Evolutionary conservation across 2,329 filamentous ascomycete genomes (phyloP), one percentile per base, ranked within the genome.

Genomic region (Aureobasidium lini): DNA sequence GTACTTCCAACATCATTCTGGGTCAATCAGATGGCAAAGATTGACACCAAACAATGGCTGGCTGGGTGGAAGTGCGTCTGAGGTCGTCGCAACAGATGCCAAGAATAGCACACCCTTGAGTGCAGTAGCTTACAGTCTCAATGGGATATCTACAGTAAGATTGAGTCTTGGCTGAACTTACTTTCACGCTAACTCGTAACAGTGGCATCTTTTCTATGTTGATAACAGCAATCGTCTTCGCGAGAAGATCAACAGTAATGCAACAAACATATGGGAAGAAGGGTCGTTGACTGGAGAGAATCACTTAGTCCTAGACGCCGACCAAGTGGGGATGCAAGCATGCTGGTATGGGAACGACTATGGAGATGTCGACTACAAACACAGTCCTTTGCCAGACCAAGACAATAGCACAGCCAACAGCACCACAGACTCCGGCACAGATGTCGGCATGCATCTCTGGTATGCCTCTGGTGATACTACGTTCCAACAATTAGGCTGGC

Each of bases 1-100:
- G 42, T 78, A 77, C 65, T 78, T 75, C 62, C 76, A 78, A 61
- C 74, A 78, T 62, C 69, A 72, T 29, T 69, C 69, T 6, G 76
- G 76, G 13, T 67, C 75, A 6, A 73, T 78, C 40, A 66, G 76
- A 18, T 76, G 64, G 36, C 69, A 74, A 62, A 72, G 75, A 49
- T 70, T 75, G 13, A 70, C 64, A 6, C 23, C 36, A 11, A 66
- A 65, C 1, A 63, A 70, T 23, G 70, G 71, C 5, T 77, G 75
- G 74, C 50, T 69, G 13, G 74, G 75, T 9, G 76, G 75, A 10
- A 67, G 66, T 23, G 65, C 67, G 15, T 69, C 71, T 1, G 68
- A 76, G 39, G 67, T 73, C 0, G 71, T 77, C 9, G 75, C 73
- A 1, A 68, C 63, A 1, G 72, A 77, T 62, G 76, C 75, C 3